Evolutionary conservation across 75 land plant genomes (phyloP).

Genomic region (Isoetes taiwanensis): DNA sequence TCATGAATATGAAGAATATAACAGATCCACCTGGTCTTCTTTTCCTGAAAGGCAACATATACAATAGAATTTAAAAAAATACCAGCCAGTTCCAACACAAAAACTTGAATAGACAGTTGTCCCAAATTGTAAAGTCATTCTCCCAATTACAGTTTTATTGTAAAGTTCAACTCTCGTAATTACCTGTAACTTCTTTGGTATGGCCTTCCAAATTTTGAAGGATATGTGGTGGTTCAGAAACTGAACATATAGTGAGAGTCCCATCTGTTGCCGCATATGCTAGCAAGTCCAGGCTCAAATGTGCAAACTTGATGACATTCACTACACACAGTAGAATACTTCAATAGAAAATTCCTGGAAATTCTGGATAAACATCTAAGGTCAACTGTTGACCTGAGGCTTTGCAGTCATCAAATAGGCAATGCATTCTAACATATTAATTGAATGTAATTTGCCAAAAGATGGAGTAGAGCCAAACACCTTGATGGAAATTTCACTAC

Average conservation of each 20-base stretch:
- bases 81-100: too few relatives aligned
- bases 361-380: neutral
- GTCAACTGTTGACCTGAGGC: slow-evolving; percentile 36
- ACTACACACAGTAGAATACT: slow-evolving; percentile 26
- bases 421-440: slow-evolving; percentile 98
- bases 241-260: slow-evolving; percentile 52
- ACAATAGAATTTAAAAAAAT: too few relatives aligned
- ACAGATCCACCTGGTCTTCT: too few relatives aligned
- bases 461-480: too few relatives aligned
- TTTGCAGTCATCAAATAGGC: slow-evolving; percentile 91
- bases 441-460: too few relatives aligned
- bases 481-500: too few relatives aligned
- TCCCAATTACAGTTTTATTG: too few relatives aligned
- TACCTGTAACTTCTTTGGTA: slow-evolving; percentile 89
- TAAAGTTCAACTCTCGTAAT: too few relatives aligned
- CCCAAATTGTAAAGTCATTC: too few relatives aligned
- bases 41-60: too few relatives aligned
- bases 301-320: slow-evolving; percentile 82
- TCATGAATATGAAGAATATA: too few relatives aligned
- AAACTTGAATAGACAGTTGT: too few relatives aligned
- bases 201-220: slow-evolving; percentile 64
- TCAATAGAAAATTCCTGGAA: neutral
- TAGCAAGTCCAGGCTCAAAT: slow-evolving; percentile 83
- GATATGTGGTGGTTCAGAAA: slow-evolving; percentile 51
- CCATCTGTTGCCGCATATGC: slow-evolving; percentile 96